Percentiles rank a stretch among this genome's conserved stretches.
Conservation (phyloP, 2,329 filamentous ascomycete genomes). For the Penicillium sp. region DNA sequence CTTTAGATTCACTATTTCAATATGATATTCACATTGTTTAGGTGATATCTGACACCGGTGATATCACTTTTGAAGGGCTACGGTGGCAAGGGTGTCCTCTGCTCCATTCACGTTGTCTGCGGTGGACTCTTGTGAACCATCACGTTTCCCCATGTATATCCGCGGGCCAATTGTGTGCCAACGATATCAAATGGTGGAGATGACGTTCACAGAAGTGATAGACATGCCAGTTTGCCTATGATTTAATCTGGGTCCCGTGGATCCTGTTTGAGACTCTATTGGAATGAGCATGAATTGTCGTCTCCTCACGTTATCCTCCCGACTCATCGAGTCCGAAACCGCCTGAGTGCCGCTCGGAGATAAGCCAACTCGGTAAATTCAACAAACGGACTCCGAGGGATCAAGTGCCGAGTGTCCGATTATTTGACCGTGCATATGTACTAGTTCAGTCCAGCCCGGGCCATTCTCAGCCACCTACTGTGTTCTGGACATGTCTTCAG, state of each 20-base stretch:
- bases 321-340: neutral
- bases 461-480: neutral
- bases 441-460: neutral
- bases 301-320: neutral
- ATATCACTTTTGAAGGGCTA: conserved; percentile 11
- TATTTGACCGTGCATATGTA: conserved; percentile 5
- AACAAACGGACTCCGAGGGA: neutral
- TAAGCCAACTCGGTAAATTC: conserved; percentile 4
- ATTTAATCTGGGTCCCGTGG: neutral
- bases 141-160: conserved; percentile 16
- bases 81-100: conserved; percentile 12
- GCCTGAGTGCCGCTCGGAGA: neutral
- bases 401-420: neutral
- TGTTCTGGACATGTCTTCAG: neutral
- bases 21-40: neutral
- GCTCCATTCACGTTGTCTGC: conserved; percentile 18
- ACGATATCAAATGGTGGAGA: conserved; percentile 24
- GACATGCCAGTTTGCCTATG: neutral
- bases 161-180: conserved; percentile 14
- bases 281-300: neutral
- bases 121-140: conserved; percentile 14
- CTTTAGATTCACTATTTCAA: too few relatives aligned
- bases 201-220: conserved; percentile 2
- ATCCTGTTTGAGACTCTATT: neutral
- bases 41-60: conserved; percentile 1